phyloP scores from a whole-genome alignment of 2,329 filamentous ascomycete species.

The Trichoderma hamatum region DNA sequence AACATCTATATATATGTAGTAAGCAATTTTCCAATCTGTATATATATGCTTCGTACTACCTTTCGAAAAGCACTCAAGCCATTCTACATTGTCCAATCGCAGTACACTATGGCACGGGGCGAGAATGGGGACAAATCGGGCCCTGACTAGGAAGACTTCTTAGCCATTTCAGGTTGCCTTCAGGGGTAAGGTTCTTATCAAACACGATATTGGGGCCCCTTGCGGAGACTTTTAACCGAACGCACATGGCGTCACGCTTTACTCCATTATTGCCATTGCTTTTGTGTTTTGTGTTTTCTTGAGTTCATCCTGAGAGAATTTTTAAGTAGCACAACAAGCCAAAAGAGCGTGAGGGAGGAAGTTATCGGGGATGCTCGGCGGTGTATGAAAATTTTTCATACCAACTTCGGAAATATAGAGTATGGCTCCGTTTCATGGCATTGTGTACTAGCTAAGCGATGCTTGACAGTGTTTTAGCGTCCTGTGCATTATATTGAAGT shows the following conservation, averaged over 20 bases:
- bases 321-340: not conserved
- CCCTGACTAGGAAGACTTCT: not conserved
- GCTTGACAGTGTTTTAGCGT: constrained; percentile 20
- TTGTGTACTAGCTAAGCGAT: constrained; percentile 1
- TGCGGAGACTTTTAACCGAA: constrained; percentile 17
- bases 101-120: not conserved
- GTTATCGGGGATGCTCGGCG: not conserved
- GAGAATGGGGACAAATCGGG: not conserved
- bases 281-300: not conserved
- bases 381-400: not conserved
- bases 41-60: not conserved
- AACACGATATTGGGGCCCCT: constrained; percentile 1
- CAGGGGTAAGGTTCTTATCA: constrained; percentile 6
- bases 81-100: not conserved
- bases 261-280: not conserved
- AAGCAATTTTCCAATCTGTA: not conserved
- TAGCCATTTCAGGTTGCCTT: constrained; percentile 12
- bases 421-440: constrained; percentile 12
- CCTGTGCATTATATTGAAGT: not conserved
- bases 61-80: not conserved
- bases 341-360: not conserved
- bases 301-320: not conserved
- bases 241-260: constrained; percentile 9
- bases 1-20: not conserved
- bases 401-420: not conserved